Evolutionary conservation across 495 filamentous ascomycete genomes (phyloP).

Genomic region (Aspergillus bridgeri): DNA sequence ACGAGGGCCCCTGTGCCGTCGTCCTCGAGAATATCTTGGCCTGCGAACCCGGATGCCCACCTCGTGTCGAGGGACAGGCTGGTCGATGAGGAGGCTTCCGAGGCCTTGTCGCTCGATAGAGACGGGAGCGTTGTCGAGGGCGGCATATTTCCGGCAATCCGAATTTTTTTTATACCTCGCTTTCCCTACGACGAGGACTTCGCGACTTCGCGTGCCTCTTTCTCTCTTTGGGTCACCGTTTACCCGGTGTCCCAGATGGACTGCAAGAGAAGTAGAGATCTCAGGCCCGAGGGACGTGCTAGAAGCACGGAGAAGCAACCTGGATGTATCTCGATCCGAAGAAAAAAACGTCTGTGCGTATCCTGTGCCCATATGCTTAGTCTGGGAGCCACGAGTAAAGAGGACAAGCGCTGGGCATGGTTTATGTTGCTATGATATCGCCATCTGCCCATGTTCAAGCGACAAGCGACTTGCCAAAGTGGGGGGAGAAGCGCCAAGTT

Average conservation of each 20-base stretch:
- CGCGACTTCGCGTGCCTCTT: conserved; percentile 2
- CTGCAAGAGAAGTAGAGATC: background rate
- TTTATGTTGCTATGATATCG: conserved; percentile 2
- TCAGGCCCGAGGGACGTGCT: background rate
- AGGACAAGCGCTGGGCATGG: conserved; percentile 10
- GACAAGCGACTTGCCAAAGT: background rate
- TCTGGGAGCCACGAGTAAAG: conserved; percentile 15
- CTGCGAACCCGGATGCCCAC: conserved; percentile 18
- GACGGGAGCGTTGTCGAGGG: conserved; percentile 19
- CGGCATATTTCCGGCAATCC: conserved; percentile 7
- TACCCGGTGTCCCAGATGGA: background rate
- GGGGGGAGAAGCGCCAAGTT: background rate
- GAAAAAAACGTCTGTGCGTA: conserved; percentile 6
- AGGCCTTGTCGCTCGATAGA: conserved; percentile 19
- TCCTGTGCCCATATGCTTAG: conserved; percentile 24
- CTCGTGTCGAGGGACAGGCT: conserved; percentile 17
- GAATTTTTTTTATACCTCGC: background rate
- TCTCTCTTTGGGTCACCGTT: background rate
- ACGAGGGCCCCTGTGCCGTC: conserved; percentile 25
- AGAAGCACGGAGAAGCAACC: conserved; percentile 7
- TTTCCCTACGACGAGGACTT: background rate
- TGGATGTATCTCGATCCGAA: conserved; percentile 12
- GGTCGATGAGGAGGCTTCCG: conserved; percentile 14
- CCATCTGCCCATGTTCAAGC: background rate
- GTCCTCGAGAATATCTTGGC: conserved; percentile 22